Evolutionary conservation across 306 rosid genomes (phyloP).

Genomic region (Rosa lucieae): DNA sequence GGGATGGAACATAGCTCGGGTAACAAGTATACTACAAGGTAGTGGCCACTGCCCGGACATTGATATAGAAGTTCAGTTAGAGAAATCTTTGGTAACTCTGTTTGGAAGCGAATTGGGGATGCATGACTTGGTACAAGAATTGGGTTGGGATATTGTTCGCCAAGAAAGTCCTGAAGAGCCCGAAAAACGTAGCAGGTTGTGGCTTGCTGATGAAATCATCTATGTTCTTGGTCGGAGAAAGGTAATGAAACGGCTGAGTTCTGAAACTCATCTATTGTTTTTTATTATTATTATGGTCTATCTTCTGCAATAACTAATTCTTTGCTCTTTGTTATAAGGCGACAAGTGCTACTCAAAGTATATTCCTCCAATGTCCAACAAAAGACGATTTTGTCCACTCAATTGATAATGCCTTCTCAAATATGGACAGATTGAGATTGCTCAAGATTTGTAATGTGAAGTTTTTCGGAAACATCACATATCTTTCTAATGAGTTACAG

Average conservation of each 20-base stretch:
- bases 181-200: constrained; percentile 18
- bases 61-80: background rate
- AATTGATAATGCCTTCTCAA: background rate
- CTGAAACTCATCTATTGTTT: no score
- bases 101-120: constrained; percentile 12
- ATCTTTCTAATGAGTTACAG: background rate
- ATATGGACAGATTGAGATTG: background rate
- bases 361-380: background rate
- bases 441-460: background rate
- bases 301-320: background rate
- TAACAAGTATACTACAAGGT: constrained; percentile 5
- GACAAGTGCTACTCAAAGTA: background rate
- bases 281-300: background rate
- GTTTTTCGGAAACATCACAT: background rate
- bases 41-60: background rate
- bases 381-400: background rate
- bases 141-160: constrained; percentile 20
- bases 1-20: background rate
- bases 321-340: background rate
- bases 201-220: constrained; percentile 12
- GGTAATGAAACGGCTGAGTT: background rate
- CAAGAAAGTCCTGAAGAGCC: constrained; percentile 1
- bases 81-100: background rate
- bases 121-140: constrained; percentile 28
- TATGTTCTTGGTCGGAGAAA: background rate